Evolutionary conservation across 768 basidiomycete genomes (phyloP).

Genomic region (Leccinellum luteum): DNA sequence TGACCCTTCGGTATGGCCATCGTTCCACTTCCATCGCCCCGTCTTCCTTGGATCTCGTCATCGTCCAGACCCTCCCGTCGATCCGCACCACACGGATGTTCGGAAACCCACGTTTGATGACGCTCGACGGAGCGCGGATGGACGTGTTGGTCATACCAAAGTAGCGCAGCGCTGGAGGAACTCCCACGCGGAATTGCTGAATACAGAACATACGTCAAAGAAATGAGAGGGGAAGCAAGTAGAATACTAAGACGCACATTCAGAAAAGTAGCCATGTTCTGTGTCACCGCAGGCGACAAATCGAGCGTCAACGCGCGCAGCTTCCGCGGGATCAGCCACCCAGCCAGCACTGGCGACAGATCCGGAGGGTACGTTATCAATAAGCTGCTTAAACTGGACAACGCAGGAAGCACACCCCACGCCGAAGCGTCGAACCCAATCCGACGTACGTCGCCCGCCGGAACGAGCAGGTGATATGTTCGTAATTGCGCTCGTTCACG

Average conservation of each 20-base stretch:
- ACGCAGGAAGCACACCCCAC: constrained; percentile 67
- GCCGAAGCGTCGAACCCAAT: constrained; percentile 67
- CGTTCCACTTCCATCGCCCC: constrained; percentile 45
- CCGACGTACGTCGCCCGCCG: constrained; percentile 42
- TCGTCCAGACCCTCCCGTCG: constrained; percentile 55
- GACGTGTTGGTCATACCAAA: constrained; percentile 53
- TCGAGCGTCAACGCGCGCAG: constrained; percentile 50
- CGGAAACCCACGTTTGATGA: constrained; percentile 61
- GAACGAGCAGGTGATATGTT: constrained; percentile 51
- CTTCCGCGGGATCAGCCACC: constrained; percentile 62
- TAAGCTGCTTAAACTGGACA: constrained; percentile 50
- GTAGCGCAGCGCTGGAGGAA: constrained; percentile 53
- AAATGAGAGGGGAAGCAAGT: not conserved
- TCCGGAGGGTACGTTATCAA: constrained; percentile 64
- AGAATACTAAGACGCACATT: constrained; percentile 29
- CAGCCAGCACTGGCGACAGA: constrained; percentile 58
- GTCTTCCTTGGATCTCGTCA: constrained; percentile 30
- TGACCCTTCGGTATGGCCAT: constrained; percentile 53
- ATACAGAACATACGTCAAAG: not conserved
- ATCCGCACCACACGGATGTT: constrained; percentile 56
- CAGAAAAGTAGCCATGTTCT: constrained; percentile 43
- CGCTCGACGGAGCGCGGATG: constrained; percentile 35
- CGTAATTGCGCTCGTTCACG: constrained; percentile 50
- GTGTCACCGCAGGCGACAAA: constrained; percentile 30
- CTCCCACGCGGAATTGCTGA: constrained; percentile 60